These are phyloP conservation scores for Nepenthes gracilis DNA, from an alignment of 148 eudicot species.

Conservation along the genomic window DNA sequence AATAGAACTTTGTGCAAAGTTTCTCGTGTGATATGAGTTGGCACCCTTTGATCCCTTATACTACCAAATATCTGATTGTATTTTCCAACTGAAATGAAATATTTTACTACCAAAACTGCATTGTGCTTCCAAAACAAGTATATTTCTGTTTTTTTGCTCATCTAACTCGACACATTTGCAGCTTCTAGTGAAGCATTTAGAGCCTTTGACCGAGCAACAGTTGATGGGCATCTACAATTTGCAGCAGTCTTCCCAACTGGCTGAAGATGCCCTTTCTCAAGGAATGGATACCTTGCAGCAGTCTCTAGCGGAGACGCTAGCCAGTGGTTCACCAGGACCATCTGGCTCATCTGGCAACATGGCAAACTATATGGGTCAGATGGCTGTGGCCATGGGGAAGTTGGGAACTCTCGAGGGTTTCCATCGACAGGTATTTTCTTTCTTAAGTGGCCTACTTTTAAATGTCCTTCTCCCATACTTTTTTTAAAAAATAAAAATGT, in stretches of 20 bases:
- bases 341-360: conserved; percentile 76
- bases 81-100: no score
- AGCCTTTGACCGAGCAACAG: conserved; percentile 94
- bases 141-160: not conserved
- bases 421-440: conserved; percentile 64
- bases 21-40: no score
- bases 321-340: conserved; percentile 42
- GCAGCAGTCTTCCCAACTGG: conserved; percentile 88
- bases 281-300: conserved; percentile 97
- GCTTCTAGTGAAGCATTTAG: conserved; percentile 77
- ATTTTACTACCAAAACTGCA: no score
- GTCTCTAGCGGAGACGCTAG: conserved; percentile 80
- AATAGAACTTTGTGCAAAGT: no score
- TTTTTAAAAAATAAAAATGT: no score
- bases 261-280: conserved; percentile 94
- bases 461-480: not conserved
- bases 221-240: conserved; percentile 51
- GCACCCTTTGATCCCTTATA: no score
- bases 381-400: conserved; percentile 99
- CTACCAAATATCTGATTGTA: no score
- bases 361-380: conserved; percentile 97
- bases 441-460: not conserved
- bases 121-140: no score
- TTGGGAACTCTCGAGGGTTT: conserved; percentile 91
- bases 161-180: conserved; percentile 18